Evolutionary conservation across 306 rosid species (phyloP), one percentile per base, ranked within the genome.

Genomic region (Cicer yamashitae): DNA sequence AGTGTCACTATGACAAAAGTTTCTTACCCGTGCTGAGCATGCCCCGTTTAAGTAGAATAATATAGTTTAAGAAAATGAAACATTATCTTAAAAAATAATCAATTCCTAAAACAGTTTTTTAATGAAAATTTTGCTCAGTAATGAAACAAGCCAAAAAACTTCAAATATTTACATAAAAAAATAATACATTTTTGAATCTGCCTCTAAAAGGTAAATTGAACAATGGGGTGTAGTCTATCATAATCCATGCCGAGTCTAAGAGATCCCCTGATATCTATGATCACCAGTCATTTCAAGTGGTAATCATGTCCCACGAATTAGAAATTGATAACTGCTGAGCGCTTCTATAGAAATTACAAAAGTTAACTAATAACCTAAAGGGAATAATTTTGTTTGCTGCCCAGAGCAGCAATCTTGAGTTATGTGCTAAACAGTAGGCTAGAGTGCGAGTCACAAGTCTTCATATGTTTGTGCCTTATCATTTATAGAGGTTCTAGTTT

Each of bases 31-130:
- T 60, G 66, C 18, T n/a, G 44, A 60, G n/a, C 18, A 34, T 0
- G 20, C 6, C 43, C 17, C 10, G 0, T 60, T 34, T 53, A 45
- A 66, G 54, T 73, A 22, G 50, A 38, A 7, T 57, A 17, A 30
- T 59, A 10, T 34, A 20, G 73, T 8, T 30, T 79, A 44, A 62
- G 75, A 43, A 45, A 78, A 61, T 77, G 47, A 68, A 60, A 44
- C 3, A 4, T 14, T 18, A 7, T 45, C 4, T 9, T 56, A 8
- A 30, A 18, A 30, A 58, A 47, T 46, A 57, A 73, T 37, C 34
- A 43, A 10, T 52, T 12, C 18, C 7, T 17, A 10, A 17, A 20
- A 44, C 53, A 48, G 61, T 10, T 30, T 51, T 67, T 13, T 67
- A 7, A 30, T 40, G 77, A 13, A 48, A 15, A 61, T 3, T 61